phyloP scores from a whole-genome alignment of 495 filamentous ascomycete species.

The Aspergillus hancockii region DNA sequence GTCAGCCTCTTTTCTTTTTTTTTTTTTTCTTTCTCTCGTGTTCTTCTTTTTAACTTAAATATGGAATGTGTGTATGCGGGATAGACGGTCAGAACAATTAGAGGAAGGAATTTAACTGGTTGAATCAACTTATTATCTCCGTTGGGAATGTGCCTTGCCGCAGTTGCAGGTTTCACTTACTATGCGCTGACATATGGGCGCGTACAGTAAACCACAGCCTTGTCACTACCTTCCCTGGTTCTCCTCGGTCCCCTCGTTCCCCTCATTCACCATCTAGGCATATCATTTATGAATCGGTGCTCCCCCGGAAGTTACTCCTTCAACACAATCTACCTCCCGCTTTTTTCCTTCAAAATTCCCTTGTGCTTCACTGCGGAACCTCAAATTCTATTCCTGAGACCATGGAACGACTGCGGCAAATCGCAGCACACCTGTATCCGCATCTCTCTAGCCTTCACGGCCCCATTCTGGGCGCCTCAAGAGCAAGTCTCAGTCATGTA shows the following conservation, averaged over 20 bases:
- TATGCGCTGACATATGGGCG: background rate
- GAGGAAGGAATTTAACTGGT: background rate
- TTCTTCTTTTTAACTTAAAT: background rate
- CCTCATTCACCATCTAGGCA: background rate
- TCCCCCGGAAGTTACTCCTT: too few relatives aligned
- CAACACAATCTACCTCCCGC: too few relatives aligned
- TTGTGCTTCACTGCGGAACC: background rate
- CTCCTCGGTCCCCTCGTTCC: too few relatives aligned
- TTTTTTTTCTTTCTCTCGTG: background rate
- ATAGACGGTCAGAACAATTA: constrained; percentile 1
- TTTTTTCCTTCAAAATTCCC: too few relatives aligned
- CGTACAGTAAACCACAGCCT: background rate
- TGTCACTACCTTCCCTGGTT: background rate
- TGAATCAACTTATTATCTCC: background rate
- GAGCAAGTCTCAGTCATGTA: background rate
- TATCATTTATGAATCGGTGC: too few relatives aligned
- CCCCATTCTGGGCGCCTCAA: background rate
- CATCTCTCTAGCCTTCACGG: background rate
- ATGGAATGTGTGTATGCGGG: background rate
- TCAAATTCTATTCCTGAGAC: background rate
- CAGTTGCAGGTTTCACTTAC: background rate
- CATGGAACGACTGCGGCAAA: background rate
- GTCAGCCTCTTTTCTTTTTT: background rate
- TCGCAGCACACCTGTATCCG: background rate
- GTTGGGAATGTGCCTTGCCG: constrained; percentile 3